A percentile compares a stretch with the other conserved stretches of the same genome.
These are phyloP conservation scores for Gossypium australe DNA, from an alignment of 345 rosid genomes.

Conservation along the genomic window DNA sequence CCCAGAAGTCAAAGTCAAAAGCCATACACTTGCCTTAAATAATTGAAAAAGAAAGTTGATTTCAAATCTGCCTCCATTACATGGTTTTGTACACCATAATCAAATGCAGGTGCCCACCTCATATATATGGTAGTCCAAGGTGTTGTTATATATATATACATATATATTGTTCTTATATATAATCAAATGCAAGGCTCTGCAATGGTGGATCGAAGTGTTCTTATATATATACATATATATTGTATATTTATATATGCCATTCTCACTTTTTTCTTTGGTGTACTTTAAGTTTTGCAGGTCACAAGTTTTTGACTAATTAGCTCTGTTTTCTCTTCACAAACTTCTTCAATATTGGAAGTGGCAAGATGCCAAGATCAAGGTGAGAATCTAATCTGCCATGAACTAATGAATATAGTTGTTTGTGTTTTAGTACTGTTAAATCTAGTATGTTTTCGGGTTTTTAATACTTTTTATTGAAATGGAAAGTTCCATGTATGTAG, in stretches of 20 bases:
- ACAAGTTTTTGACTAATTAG: conserved; percentile 11
- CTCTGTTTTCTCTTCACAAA: conserved; percentile 6
- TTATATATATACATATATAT: too few relatives aligned
- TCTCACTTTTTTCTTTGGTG: not conserved
- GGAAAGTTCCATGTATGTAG: not conserved
- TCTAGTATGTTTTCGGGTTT: too few relatives aligned
- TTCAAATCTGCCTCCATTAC: not conserved
- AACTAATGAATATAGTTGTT: not conserved
- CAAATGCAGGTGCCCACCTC: not conserved
- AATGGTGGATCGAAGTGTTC: conserved; percentile 11
- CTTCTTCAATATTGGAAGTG: not conserved
- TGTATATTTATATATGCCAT: not conserved
- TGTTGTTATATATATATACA: not conserved
- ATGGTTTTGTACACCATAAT: not conserved
- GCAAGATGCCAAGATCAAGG: conserved; percentile 82
- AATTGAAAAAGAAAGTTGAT: conserved; percentile 8
- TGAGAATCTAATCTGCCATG: conserved; percentile 19
- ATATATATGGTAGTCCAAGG: conserved; percentile 14
- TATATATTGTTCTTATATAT: not conserved
- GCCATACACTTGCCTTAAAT: conserved; percentile 2
- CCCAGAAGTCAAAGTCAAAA: conserved; percentile 3
- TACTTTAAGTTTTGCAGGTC: conserved; percentile 22
- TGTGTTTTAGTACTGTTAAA: too few relatives aligned
- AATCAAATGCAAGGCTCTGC: not conserved
- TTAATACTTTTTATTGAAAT: too few relatives aligned